Conservation (phyloP, 257 asterid species). For the Forsythia suspensa region DNA sequence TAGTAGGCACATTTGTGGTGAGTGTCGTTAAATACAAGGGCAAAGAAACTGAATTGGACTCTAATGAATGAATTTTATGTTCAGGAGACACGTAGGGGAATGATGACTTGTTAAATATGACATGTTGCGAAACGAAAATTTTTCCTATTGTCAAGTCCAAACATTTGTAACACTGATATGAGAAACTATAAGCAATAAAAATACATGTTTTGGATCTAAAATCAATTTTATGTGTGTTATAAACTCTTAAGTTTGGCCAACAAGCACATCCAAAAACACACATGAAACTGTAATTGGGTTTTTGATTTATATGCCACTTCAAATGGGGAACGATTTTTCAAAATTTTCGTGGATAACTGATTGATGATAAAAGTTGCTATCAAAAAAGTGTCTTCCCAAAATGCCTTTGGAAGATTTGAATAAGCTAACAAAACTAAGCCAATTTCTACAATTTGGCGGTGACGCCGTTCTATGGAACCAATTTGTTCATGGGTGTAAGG, state of each 20-base stretch:
- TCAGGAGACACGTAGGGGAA: too few relatives aligned
- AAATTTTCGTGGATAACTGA: not conserved
- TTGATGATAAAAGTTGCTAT: not conserved
- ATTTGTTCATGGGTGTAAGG: slow-evolving; percentile 16
- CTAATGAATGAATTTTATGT: too few relatives aligned
- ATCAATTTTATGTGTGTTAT: not conserved
- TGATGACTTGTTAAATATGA: too few relatives aligned
- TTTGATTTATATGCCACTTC: not conserved
- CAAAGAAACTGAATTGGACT: too few relatives aligned
- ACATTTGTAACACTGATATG: slow-evolving; percentile 3
- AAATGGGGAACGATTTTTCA: not conserved
- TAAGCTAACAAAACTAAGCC: not conserved
- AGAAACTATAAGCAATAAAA: not conserved
- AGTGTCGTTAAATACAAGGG: too few relatives aligned
- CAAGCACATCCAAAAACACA: not conserved
- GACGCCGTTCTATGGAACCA: not conserved
- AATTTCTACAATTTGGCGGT: slow-evolving; percentile 14
- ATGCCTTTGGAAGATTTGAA: not conserved
- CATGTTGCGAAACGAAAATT: not conserved
- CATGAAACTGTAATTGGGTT: not conserved
- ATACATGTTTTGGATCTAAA: not conserved
- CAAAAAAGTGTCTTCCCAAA: not conserved
- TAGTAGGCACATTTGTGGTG: too few relatives aligned
- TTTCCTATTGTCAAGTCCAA: not conserved
- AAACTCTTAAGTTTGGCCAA: not conserved